Evolutionary conservation across 768 basidiomycete genomes (phyloP).

Genomic region (Holtermanniella nyarrowii): DNA sequence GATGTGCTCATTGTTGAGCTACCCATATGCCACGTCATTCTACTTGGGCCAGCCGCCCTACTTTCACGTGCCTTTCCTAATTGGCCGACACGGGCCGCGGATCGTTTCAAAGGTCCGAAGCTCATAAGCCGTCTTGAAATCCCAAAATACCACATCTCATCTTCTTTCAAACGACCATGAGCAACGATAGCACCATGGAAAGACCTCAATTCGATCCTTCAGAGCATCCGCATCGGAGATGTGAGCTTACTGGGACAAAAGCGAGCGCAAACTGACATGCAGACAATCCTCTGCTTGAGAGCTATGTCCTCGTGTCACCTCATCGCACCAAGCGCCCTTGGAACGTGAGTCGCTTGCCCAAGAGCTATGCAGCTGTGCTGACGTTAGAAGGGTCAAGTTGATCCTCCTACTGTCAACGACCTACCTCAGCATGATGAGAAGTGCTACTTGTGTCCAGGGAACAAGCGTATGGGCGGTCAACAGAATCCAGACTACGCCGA

Average conservation of each 20-base stretch:
- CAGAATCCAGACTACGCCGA: constrained; percentile 58
- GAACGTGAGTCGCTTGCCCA: constrained; percentile 38
- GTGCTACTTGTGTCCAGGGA: constrained; percentile 85
- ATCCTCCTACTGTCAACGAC: constrained; percentile 8
- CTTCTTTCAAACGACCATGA: too few species aligned
- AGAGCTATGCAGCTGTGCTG: neutral
- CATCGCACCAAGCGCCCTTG: constrained; percentile 86
- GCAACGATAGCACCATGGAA: too few species aligned
- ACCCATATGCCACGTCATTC: too few species aligned
- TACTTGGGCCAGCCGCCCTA: too few species aligned
- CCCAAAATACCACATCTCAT: too few species aligned
- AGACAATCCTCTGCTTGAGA: constrained; percentile 73
- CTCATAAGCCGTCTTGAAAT: too few species aligned
- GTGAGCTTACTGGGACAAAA: constrained; percentile 13
- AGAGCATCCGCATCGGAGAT: constrained; percentile 34
- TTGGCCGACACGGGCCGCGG: too few species aligned
- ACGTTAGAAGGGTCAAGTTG: too few species aligned
- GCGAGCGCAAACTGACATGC: constrained; percentile 1
- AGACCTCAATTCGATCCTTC: constrained; percentile 30
- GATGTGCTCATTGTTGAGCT: too few species aligned
- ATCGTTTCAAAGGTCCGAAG: too few species aligned
- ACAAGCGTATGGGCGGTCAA: constrained; percentile 60
- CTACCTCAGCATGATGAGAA: constrained; percentile 50
- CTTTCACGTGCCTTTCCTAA: too few species aligned
- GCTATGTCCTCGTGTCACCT: constrained; percentile 72